Percentiles rank a stretch among this genome's conserved stretches.
phyloP scores from a whole-genome alignment of 257 asterid genomes.

The Ballota nigra region DNA sequence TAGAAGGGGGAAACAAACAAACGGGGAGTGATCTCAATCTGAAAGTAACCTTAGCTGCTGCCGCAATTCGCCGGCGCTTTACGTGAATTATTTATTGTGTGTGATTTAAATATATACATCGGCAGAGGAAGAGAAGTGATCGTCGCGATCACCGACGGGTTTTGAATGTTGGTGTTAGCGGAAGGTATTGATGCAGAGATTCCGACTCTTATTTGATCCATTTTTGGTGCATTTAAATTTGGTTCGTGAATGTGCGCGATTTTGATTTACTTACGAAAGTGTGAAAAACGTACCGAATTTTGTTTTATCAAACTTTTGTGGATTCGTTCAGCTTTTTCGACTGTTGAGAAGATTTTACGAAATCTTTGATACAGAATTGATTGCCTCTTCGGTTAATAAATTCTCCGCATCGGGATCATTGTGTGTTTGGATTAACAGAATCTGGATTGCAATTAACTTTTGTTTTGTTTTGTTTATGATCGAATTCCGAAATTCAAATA shows the following conservation, averaged over 20 bases:
- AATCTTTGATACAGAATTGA: constrained; percentile 20
- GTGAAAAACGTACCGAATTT: constrained; percentile 28
- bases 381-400: constrained; percentile 1
- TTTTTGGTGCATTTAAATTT: constrained; percentile 20
- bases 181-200: constrained; percentile 26
- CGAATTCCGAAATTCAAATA: constrained; percentile 14
- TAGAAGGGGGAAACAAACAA: constrained; percentile 29
- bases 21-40: constrained; percentile 32
- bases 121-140: constrained; percentile 21
- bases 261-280: constrained; percentile 12
- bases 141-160: constrained; percentile 31
- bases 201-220: not conserved
- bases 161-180: constrained; percentile 31
- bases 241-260: constrained; percentile 22
- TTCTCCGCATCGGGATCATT: not conserved
- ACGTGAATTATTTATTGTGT: constrained; percentile 15
- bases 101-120: not conserved
- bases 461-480: not conserved
- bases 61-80: constrained; percentile 10
- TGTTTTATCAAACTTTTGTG: constrained; percentile 16
- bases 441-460: constrained; percentile 12
- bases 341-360: constrained; percentile 35
- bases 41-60: constrained; percentile 36
- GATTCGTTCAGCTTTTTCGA: constrained; percentile 21
- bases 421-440: constrained; percentile 20